Conservation (phyloP, 805 yeast genomes). For the Candida tallmaniae region DNA sequence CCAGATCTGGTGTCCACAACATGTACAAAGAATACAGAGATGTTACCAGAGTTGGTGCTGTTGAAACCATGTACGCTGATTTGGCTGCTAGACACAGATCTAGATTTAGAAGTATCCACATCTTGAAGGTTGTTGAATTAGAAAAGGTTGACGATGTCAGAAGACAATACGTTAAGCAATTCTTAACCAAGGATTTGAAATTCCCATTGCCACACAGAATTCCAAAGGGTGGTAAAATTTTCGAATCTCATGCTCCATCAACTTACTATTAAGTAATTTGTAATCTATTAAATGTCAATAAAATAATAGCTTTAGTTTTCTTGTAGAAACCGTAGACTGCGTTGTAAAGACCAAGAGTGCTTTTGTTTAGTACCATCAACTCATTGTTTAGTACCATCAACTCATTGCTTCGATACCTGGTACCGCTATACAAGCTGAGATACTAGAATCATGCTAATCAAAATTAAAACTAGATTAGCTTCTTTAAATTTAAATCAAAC, state of each 20-base stretch:
- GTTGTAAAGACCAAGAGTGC: too few relatives aligned
- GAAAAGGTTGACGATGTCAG: conserved; percentile 96
- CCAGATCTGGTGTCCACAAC: conserved; percentile 99
- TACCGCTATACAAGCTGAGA: too few relatives aligned
- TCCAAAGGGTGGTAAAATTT: conserved; percentile 83
- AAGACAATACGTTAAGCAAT: conserved; percentile 99
- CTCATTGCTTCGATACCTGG: too few relatives aligned
- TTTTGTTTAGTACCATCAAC: too few relatives aligned
- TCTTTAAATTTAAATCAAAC: background rate
- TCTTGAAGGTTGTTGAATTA: conserved; percentile 98
- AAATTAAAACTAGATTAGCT: too few relatives aligned
- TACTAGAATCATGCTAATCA: too few relatives aligned
- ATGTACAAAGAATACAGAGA: conserved; percentile 99
- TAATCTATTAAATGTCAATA: too few relatives aligned
- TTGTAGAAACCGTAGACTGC: too few relatives aligned
- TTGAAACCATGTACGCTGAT: conserved; percentile 97
- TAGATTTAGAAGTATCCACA: conserved; percentile 99
- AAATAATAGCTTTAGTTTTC: too few relatives aligned
- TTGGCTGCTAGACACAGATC: conserved; percentile 99
- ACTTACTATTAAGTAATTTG: conserved; percentile 83
- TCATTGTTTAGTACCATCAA: too few relatives aligned
- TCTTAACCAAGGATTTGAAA: conserved; percentile 89
- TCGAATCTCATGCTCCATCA: conserved; percentile 90
- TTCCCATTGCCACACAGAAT: conserved; percentile 99
- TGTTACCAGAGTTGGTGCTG: conserved; percentile 98